A percentile compares a stretch with the other conserved stretches of the same genome.
Conservation (phyloP, 257 asterid species). For the Lavandula angustifolia region DNA sequence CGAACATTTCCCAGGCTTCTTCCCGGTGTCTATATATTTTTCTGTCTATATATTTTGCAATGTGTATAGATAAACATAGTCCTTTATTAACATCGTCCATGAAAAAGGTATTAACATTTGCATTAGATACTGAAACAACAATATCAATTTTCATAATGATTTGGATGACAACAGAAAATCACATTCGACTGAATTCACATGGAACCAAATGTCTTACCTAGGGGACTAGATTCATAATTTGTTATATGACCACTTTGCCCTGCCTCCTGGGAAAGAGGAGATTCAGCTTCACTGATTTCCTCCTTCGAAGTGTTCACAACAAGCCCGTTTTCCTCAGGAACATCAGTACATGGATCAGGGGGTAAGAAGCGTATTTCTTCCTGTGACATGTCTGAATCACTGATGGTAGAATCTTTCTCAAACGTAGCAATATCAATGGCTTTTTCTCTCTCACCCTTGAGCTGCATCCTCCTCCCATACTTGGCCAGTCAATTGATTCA, state of each 20-base stretch:
- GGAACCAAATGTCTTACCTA: constrained; percentile 44
- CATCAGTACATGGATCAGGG: constrained; percentile 73
- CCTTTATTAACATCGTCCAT: no score
- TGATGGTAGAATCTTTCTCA: constrained; percentile 78
- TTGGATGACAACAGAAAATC: constrained; percentile 2
- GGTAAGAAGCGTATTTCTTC: constrained; percentile 80
- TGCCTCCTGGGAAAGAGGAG: constrained; percentile 77
- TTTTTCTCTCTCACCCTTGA: no score
- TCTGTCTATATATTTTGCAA: no score
- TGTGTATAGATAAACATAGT: no score
- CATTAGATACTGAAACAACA: background rate
- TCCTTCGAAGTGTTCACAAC: constrained; percentile 58
- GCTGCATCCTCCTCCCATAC: no score
- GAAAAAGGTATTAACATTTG: no score
- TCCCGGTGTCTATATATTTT: no score
- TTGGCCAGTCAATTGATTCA: no score
- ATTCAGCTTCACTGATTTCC: constrained; percentile 67
- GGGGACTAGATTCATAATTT: constrained; percentile 66
- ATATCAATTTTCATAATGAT: constrained; percentile 12
- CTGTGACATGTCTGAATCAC: constrained; percentile 88
- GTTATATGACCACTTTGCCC: constrained; percentile 66
- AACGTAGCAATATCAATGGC: constrained; percentile 63
- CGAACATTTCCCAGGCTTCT: background rate
- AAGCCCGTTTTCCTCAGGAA: constrained; percentile 64
- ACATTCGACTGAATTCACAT: constrained; percentile 28